Percentiles rank a stretch among this genome's conserved stretches.
These are phyloP conservation scores for Xylariaceae sp. DNA, from an alignment of 2,329 filamentous ascomycete genomes.

Conservation along the genomic window DNA sequence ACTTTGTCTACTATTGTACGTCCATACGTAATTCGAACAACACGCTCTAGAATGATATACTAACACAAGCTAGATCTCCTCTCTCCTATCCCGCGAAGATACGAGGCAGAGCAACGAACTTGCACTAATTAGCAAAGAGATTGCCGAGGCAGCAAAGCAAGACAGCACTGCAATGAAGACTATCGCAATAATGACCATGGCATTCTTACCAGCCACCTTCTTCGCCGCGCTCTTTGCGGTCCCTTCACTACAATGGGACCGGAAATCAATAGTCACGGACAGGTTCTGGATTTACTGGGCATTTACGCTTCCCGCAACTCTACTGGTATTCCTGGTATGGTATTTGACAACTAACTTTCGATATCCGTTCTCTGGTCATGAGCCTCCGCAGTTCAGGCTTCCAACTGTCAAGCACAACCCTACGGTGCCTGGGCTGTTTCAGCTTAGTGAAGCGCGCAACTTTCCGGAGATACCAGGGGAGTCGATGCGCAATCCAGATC, in stretches of 20 bases:
- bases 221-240: constrained; percentile 9
- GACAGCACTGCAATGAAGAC: constrained; percentile 31
- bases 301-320: constrained; percentile 39
- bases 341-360: constrained; percentile 2
- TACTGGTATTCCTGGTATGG: constrained; percentile 15
- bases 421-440: too few species aligned
- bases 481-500: too few species aligned
- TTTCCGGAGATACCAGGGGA: too few species aligned
- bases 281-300: constrained; percentile 41
- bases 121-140: background rate
- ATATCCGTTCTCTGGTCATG: too few species aligned
- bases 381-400: too few species aligned
- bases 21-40: background rate
- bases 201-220: constrained; percentile 31
- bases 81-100: constrained; percentile 3
- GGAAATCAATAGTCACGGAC: constrained; percentile 3
- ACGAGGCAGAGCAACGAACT: constrained; percentile 1
- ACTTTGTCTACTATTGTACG: background rate
- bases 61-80: background rate
- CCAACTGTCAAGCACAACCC: too few species aligned
- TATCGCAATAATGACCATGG: constrained; percentile 28
- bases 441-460: too few species aligned
- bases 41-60: background rate
- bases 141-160: constrained; percentile 18
- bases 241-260: constrained; percentile 12